These are phyloP conservation scores for Hypoxylon sp. DNA, from an alignment of 2,329 filamentous ascomycete species.

Conservation along the genomic window DNA sequence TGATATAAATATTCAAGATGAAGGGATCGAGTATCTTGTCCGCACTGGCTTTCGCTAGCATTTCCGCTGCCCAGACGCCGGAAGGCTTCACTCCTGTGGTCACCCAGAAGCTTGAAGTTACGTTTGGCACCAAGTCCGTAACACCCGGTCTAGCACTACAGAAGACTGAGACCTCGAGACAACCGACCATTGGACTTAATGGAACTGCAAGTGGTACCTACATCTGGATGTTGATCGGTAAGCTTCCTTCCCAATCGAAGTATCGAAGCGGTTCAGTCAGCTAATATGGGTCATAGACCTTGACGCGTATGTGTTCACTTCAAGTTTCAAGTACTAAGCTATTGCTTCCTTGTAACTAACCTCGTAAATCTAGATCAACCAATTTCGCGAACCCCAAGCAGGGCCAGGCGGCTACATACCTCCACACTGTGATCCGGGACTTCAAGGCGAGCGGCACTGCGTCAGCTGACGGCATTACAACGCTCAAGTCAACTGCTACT, in stretches of 20 bases:
- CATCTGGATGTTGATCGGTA: slow-evolving; percentile 53
- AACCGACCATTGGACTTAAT: slow-evolving; percentile 51
- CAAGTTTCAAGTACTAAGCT: background rate
- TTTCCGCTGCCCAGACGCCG: slow-evolving; percentile 49
- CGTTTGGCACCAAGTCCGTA: slow-evolving; percentile 51
- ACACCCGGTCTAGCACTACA: slow-evolving; percentile 50
- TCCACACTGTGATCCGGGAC: slow-evolving; percentile 54
- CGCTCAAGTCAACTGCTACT: slow-evolving; percentile 44
- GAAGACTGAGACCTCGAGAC: slow-evolving; percentile 50
- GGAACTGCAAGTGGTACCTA: slow-evolving; percentile 48
- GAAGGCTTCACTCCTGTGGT: slow-evolving; percentile 50
- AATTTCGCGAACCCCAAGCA: slow-evolving; percentile 51
- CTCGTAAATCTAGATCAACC: slow-evolving; percentile 45
- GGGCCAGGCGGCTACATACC: slow-evolving; percentile 50
- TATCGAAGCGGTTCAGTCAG: background rate
- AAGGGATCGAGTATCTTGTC: slow-evolving; percentile 46
- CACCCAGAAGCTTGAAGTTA: slow-evolving; percentile 50
- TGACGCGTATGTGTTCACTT: slow-evolving; percentile 48
- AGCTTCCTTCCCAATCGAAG: background rate
- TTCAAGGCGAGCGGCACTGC: slow-evolving; percentile 49
- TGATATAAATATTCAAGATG: slow-evolving; percentile 42
- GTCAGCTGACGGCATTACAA: slow-evolving; percentile 44
- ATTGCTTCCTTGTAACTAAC: slow-evolving; percentile 19
- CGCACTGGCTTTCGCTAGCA: slow-evolving; percentile 40
- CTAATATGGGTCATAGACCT: slow-evolving; percentile 50